Base-by-base conservation (phyloP, 2,329 filamentous ascomycete genomes). In the Paradendryphiella salina region DNA sequence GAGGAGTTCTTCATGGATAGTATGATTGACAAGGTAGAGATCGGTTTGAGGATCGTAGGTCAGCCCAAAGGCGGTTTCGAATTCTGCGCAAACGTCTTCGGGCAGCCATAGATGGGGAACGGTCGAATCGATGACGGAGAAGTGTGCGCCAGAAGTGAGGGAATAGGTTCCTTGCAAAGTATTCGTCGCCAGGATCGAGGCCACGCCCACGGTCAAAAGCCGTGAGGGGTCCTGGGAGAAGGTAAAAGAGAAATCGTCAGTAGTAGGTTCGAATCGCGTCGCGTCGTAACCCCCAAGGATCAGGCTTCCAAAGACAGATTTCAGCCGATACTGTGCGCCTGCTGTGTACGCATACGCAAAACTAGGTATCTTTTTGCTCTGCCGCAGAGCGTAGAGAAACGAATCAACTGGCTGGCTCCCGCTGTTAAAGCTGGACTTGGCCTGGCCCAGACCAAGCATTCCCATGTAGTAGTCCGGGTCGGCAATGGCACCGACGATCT, bases 241-340 rank as follows among this genome's bases (percentile, higher is more conserved):
- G 53, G 52, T 64, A 36, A 64, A 75, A 0, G 66, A 66, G 34
- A 71, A 69, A 18, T 56, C 54, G 33, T 69, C 66, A 4, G 52
- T 47, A 33, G 66, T 65, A 3, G 64, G 45, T 17, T 54, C 64
- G 52, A 74, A 71, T n/a, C 74, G 69, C 0, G 68, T 69, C 14
- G 64, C 58, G 52, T 78, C 75, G 47, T 75, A 77, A 5, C 76
- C 75, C 13, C 76, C 75, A 4, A 78, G 52, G 1, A 73, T 68
- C 17, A 77, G 61, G 40, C 62, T 74, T 6, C 69, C 71, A 31
- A 66, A 64, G 0, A 69, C 66, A 1, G 64, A 65, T 36, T 72
- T 72, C 17, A 65, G 45, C 8, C 61, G 59, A 48, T 73, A 73
- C 23, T 64, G 63, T 23, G 69, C 69, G 17, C 71, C 71, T 37